phyloP scores from a whole-genome alignment of 2,329 filamentous ascomycete genomes.

The Colletotrichum sp. region DNA sequence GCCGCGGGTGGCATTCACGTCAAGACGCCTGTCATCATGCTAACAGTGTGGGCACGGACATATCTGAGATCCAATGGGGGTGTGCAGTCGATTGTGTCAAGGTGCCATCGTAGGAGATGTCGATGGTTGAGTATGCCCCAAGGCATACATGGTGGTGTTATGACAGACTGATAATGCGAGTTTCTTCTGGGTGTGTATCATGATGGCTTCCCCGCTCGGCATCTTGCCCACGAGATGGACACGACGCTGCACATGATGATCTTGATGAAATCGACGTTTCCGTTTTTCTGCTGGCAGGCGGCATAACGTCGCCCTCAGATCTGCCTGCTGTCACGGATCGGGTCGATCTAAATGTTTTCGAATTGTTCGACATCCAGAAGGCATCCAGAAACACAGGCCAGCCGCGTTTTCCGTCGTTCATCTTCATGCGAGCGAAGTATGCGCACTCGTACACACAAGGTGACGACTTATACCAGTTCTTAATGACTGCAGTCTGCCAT shows the following conservation, averaged over 20 bases:
- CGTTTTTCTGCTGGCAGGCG: neutral
- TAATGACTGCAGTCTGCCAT: neutral
- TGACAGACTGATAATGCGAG: neutral
- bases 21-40: neutral
- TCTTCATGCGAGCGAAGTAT: neutral
- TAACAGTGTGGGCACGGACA: neutral
- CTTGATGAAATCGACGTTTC: neutral
- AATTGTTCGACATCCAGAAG: neutral
- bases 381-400: neutral
- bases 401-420: neutral
- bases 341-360: neutral
- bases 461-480: neutral
- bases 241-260: neutral
- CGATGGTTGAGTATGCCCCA: neutral
- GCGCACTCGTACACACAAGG: neutral
- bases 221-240: neutral
- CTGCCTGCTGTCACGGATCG: neutral
- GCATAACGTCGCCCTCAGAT: neutral
- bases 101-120: neutral
- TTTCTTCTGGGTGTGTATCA: neutral
- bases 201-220: neutral
- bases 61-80: neutral
- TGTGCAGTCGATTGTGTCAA: neutral
- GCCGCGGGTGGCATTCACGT: neutral
- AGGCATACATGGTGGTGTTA: neutral